Conservation (phyloP, 164 flowering plant species). For the Aristolochia fimbriata region DNA sequence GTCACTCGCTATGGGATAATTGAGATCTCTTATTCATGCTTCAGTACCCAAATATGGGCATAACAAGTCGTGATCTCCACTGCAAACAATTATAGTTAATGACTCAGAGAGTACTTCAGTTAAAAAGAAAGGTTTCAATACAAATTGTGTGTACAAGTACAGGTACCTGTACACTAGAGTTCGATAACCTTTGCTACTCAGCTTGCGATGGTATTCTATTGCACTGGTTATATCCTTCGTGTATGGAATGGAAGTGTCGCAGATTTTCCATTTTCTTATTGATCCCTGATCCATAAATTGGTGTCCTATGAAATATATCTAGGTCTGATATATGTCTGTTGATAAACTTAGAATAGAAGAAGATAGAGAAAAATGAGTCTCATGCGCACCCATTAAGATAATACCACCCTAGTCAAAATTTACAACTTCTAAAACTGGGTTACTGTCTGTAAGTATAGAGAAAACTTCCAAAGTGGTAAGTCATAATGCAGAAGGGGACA, state of each 20-base stretch:
- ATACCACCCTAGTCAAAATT: too few species aligned
- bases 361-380: background rate
- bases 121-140: background rate
- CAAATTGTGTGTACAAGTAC: too few species aligned
- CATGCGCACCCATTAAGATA: too few species aligned
- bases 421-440: too few species aligned
- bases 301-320: too few species aligned
- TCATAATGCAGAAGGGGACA: too few species aligned
- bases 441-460: too few species aligned
- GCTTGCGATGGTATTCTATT: background rate
- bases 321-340: too few species aligned
- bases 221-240: conserved; percentile 2
- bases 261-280: conserved; percentile 5
- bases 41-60: conserved; percentile 32
- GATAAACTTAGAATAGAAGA: background rate
- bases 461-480: too few species aligned
- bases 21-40: conserved; percentile 43
- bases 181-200: conserved; percentile 4
- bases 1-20: conserved; percentile 35
- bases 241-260: too few species aligned
- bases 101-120: too few species aligned
- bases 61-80: conserved; percentile 51
- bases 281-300: background rate
- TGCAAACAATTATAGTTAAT: conserved; percentile 1
- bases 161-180: conserved; percentile 8